Conservation (phyloP, 371 early-diverging fungal genomes). For the Batkoa obscura region DNA sequence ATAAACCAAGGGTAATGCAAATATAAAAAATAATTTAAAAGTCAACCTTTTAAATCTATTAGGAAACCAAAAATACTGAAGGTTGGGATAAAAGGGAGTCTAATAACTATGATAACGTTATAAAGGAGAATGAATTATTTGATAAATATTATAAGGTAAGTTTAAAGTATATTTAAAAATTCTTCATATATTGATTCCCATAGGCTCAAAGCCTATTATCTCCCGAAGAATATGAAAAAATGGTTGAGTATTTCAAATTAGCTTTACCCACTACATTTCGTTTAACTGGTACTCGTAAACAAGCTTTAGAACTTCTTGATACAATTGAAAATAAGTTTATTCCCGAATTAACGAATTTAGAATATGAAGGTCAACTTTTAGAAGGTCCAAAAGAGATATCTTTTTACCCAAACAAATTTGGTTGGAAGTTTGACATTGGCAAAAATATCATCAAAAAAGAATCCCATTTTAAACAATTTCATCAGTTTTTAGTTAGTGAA, state of each 20-base stretch:
- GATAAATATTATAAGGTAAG: conserved; percentile 7
- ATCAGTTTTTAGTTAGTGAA: conserved; percentile 82
- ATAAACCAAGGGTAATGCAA: too few species aligned
- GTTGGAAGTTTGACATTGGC: conserved; percentile 62
- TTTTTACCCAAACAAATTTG: conserved; percentile 85
- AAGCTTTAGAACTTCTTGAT: conserved; percentile 27
- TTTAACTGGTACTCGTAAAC: conserved; percentile 66
- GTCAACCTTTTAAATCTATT: too few species aligned
- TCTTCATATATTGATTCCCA: background rate
- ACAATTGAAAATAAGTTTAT: conserved; percentile 28
- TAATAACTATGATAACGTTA: background rate
- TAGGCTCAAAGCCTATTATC: conserved; percentile 61
- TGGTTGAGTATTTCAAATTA: conserved; percentile 36
- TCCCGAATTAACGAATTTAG: conserved; percentile 26
- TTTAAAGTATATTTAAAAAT: background rate
- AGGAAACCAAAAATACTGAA: too few species aligned
- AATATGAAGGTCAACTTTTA: conserved; percentile 43
- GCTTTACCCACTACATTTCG: conserved; percentile 81
- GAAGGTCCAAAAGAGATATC: conserved; percentile 56
- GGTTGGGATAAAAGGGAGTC: too few species aligned
- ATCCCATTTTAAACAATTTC: conserved; percentile 56
- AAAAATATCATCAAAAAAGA: conserved; percentile 51
- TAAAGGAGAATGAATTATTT: conserved; percentile 5
- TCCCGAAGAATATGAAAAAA: conserved; percentile 55
- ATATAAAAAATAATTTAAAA: too few species aligned